Evolutionary conservation across 441 rosid genomes (phyloP).

Genomic region (Arabidopsis hybrid): DNA sequence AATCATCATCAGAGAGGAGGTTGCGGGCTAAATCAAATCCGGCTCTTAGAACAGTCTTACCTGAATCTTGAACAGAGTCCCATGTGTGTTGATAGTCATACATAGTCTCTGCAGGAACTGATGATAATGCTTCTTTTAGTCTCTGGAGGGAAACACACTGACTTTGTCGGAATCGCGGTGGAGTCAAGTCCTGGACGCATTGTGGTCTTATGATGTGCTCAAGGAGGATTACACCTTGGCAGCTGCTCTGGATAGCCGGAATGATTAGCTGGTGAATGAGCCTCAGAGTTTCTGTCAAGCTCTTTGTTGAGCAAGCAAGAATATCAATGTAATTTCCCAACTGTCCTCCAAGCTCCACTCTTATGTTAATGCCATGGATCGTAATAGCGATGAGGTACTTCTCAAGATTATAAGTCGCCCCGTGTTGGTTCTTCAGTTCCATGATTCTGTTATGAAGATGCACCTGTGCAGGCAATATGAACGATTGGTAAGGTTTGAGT

Average conservation of each 20-base stretch:
- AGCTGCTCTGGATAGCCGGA: slow-evolving; percentile 84
- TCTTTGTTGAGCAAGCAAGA: slow-evolving; percentile 89
- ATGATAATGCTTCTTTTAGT: slow-evolving; percentile 79
- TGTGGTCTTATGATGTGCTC: slow-evolving; percentile 83
- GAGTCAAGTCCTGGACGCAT: slow-evolving; percentile 74
- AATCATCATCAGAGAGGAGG: slow-evolving; percentile 92
- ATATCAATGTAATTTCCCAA: slow-evolving; percentile 84
- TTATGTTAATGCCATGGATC: slow-evolving; percentile 76
- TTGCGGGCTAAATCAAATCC: slow-evolving; percentile 91
- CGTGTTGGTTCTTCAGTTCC: slow-evolving; percentile 81
- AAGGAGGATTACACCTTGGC: slow-evolving; percentile 84
- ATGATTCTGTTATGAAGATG: slow-evolving; percentile 81
- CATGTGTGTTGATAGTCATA: slow-evolving; percentile 97
- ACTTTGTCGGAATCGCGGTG: slow-evolving; percentile 77
- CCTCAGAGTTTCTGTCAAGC: slow-evolving; percentile 83
- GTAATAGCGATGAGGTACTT: slow-evolving; percentile 77
- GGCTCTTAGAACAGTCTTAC: slow-evolving; percentile 60
- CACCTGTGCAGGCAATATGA: slow-evolving; percentile 58
- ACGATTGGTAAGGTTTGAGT: slow-evolving; percentile 32
- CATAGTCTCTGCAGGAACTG: slow-evolving; percentile 88
- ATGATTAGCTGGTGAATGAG: slow-evolving; percentile 75
- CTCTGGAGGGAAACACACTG: slow-evolving; percentile 72
- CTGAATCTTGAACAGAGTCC: slow-evolving; percentile 72
- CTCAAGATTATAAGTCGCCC: slow-evolving; percentile 87
- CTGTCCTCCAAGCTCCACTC: slow-evolving; percentile 96